These are phyloP conservation scores for Citrus australasica DNA, from an alignment of 345 rosid species.

Conservation along the genomic window DNA sequence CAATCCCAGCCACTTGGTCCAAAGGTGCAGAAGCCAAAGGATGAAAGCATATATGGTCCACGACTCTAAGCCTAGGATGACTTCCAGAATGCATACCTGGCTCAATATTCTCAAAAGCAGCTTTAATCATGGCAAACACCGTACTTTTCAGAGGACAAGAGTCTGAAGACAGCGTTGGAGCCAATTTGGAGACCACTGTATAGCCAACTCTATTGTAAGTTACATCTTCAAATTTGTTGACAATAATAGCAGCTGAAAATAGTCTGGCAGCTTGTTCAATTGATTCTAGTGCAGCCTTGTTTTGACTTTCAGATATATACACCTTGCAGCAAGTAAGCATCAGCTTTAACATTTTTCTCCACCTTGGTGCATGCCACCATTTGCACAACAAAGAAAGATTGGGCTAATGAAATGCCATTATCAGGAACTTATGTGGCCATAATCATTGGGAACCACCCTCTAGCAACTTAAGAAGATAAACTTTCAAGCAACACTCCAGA, in stretches of 20 bases:
- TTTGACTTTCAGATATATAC: constrained; percentile 78
- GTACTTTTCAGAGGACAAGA: constrained; percentile 46
- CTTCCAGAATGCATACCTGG: constrained; percentile 68
- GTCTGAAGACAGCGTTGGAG: constrained; percentile 18
- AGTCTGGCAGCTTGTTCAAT: constrained; percentile 66
- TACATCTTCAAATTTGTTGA: constrained; percentile 78
- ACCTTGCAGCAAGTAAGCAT: constrained; percentile 84
- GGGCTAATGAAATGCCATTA: constrained; percentile 19
- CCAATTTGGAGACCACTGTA: constrained; percentile 61
- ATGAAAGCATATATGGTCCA: constrained; percentile 92
- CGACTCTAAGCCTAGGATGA: constrained; percentile 92
- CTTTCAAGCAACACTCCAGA: background rate
- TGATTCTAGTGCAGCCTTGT: constrained; percentile 58
- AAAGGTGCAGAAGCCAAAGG: constrained; percentile 57
- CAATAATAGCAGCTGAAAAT: constrained; percentile 59
- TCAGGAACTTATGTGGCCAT: constrained; percentile 31
- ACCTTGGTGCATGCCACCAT: constrained; percentile 19
- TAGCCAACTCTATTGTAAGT: constrained; percentile 82
- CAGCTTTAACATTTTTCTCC: constrained; percentile 51
- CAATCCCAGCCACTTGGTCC: constrained; percentile 59
- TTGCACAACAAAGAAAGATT: constrained; percentile 26
- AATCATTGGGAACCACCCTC: constrained; percentile 19
- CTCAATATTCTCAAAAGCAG: constrained; percentile 62
- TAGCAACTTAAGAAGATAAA: background rate
- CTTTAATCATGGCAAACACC: constrained; percentile 74